Conservation (phyloP, 2,329 filamentous ascomycete genomes). For the Zymoseptoria pseudotritici region DNA sequence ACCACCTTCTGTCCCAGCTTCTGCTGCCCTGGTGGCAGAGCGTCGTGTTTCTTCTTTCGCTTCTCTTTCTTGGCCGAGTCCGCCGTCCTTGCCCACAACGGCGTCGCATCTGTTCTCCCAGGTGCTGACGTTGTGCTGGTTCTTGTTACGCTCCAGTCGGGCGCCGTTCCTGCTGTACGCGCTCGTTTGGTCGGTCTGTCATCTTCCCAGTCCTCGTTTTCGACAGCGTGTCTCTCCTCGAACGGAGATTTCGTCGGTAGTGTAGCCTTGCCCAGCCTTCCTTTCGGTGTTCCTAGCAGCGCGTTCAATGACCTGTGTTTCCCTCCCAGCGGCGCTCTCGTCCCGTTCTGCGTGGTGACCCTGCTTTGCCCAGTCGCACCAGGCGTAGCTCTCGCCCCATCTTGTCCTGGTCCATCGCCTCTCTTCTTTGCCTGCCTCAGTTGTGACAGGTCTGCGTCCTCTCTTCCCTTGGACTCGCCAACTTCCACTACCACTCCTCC, state of each 20-base stretch:
- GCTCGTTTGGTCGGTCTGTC: constrained; percentile 35
- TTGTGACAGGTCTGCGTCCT: constrained; percentile 69
- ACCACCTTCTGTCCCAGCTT: constrained; percentile 25
- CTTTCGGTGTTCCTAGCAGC: constrained; percentile 57
- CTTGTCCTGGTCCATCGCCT: background rate
- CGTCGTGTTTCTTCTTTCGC: constrained; percentile 11
- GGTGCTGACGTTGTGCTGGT: constrained; percentile 6
- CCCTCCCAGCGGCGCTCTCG: background rate
- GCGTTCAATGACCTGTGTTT: constrained; percentile 54
- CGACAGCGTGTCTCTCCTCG: constrained; percentile 44
- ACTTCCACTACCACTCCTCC: constrained; percentile 74
- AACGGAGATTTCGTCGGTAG: constrained; percentile 57
- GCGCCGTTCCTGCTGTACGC: constrained; percentile 20
- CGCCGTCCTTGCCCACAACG: constrained; percentile 21
- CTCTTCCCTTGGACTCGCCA: constrained; percentile 62
- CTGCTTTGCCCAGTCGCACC: background rate
- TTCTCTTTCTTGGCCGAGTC: constrained; percentile 16
- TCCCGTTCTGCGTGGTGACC: background rate
- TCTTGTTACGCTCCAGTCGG: constrained; percentile 17
- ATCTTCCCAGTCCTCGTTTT: constrained; percentile 27
- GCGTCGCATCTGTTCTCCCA: constrained; percentile 12
- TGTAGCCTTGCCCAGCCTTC: constrained; percentile 54
- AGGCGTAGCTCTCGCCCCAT: background rate
- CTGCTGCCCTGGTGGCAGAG: constrained; percentile 10
- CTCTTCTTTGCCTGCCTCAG: constrained; percentile 63